A percentile compares a stretch with the other conserved stretches of the same genome.
Conservation (phyloP, 768 basidiomycete genomes). For the Russula foetens region DNA sequence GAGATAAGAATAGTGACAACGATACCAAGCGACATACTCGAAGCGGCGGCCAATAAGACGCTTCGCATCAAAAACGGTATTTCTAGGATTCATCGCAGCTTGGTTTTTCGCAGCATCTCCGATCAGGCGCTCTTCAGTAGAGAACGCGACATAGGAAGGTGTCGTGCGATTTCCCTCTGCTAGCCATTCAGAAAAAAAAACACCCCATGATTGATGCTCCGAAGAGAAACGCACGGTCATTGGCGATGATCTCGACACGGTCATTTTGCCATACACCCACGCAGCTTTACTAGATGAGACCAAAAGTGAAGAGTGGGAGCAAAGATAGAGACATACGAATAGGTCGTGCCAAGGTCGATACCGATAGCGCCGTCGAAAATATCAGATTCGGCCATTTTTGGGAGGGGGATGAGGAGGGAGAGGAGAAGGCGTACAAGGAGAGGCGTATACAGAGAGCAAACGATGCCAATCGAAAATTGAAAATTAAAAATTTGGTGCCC, state of each 20-base stretch:
- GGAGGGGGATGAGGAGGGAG: slow-evolving; percentile 24
- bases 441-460: too few species aligned
- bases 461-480: not conserved
- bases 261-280: slow-evolving; percentile 99
- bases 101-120: slow-evolving; percentile 99
- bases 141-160: slow-evolving; percentile 99
- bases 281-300: slow-evolving; percentile 46
- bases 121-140: slow-evolving; percentile 91
- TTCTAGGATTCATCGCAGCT: slow-evolving; percentile 98
- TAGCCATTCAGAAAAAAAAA: slow-evolving; percentile 4
- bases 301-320: slow-evolving; percentile 18
- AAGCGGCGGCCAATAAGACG: slow-evolving; percentile 97
- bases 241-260: slow-evolving; percentile 98
- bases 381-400: slow-evolving; percentile 53
- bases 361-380: slow-evolving; percentile 94
- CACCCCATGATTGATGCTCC: not conserved
- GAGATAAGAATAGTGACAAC: slow-evolving; percentile 5
- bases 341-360: slow-evolving; percentile 96
- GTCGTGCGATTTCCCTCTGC: slow-evolving; percentile 97
- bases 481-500: not conserved
- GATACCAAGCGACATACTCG: slow-evolving; percentile 48
- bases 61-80: slow-evolving; percentile 99
- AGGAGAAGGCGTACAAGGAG: too few species aligned
- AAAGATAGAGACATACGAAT: slow-evolving; percentile 54
- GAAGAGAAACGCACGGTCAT: slow-evolving; percentile 63